These are phyloP conservation scores for Citrus reticulata DNA, from an alignment of 345 rosid genomes.

Conservation along the genomic window DNA sequence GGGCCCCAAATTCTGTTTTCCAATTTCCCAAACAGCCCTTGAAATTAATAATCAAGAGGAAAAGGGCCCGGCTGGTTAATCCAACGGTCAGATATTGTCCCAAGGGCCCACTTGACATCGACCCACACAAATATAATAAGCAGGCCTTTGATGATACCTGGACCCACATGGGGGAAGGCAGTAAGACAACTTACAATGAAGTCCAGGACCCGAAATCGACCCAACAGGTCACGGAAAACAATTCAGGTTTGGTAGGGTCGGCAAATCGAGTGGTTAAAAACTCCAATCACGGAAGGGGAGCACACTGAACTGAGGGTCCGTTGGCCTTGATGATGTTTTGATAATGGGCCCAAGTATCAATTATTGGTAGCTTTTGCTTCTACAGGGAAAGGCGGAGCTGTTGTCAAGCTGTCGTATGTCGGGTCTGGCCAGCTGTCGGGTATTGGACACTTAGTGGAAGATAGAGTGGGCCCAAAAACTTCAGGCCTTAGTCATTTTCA, in stretches of 20 bases:
- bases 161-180: slow-evolving; percentile 15
- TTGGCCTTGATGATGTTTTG: slow-evolving; percentile 6
- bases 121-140: neutral
- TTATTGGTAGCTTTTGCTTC: slow-evolving; percentile 6
- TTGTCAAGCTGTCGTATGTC: slow-evolving; percentile 26
- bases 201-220: slow-evolving; percentile 26
- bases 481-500: neutral
- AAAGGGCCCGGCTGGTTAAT: neutral
- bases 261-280: slow-evolving; percentile 15
- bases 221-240: slow-evolving; percentile 12
- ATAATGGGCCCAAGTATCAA: slow-evolving; percentile 5
- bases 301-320: neutral
- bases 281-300: neutral
- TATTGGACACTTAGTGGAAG: neutral
- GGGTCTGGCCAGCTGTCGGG: slow-evolving; percentile 15
- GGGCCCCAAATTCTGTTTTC: neutral
- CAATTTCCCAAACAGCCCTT: neutral
- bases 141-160: neutral
- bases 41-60: neutral
- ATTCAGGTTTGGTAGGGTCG: slow-evolving; percentile 13
- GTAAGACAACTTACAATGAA: slow-evolving; percentile 13
- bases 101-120: neutral
- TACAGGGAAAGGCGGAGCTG: slow-evolving; percentile 7
- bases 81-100: slow-evolving; percentile 13
- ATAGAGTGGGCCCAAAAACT: slow-evolving; percentile 4